Conservation (phyloP, 495 filamentous ascomycete species). For the Evernia prunastri region DNA sequence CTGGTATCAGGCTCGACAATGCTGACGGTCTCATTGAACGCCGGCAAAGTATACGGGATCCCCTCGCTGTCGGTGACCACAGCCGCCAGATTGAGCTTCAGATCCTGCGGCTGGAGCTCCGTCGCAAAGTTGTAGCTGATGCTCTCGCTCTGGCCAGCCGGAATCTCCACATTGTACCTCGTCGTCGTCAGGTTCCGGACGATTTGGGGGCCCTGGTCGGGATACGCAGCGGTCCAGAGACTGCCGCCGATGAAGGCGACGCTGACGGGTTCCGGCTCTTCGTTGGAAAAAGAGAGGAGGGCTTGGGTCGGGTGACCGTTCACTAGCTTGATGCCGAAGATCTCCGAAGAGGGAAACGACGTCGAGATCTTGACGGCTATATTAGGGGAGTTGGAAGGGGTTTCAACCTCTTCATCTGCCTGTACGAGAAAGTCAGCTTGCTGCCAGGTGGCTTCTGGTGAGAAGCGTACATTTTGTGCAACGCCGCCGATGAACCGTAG, state of each 20-base stretch:
- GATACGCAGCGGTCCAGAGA: constrained; percentile 54
- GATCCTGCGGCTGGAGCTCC: constrained; percentile 89
- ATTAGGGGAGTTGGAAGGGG: constrained; percentile 36
- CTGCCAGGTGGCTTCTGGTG: constrained; percentile 1
- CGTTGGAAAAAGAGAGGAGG: constrained; percentile 73
- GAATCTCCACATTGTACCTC: constrained; percentile 66
- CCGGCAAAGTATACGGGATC: constrained; percentile 64
- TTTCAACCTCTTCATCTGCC: background rate
- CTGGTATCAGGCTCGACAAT: constrained; percentile 89
- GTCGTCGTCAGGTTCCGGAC: constrained; percentile 79
- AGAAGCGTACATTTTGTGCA: constrained; percentile 23
- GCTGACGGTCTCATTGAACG: constrained; percentile 81
- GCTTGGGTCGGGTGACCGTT: constrained; percentile 85
- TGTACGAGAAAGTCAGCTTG: background rate
- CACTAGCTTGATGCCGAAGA: constrained; percentile 92
- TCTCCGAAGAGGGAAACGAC: constrained; percentile 78
- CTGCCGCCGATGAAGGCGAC: constrained; percentile 73
- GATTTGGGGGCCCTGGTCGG: constrained; percentile 48
- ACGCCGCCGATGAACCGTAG: constrained; percentile 58
- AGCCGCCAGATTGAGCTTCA: constrained; percentile 71
- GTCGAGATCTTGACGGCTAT: constrained; percentile 70
- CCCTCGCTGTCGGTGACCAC: constrained; percentile 60
- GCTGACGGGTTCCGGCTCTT: constrained; percentile 68
- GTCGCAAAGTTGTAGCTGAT: constrained; percentile 78
- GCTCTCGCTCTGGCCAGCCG: constrained; percentile 67